phyloP scores from a whole-genome alignment of 2,329 filamentous ascomycete species.

The Clonostachys rhizophaga region DNA sequence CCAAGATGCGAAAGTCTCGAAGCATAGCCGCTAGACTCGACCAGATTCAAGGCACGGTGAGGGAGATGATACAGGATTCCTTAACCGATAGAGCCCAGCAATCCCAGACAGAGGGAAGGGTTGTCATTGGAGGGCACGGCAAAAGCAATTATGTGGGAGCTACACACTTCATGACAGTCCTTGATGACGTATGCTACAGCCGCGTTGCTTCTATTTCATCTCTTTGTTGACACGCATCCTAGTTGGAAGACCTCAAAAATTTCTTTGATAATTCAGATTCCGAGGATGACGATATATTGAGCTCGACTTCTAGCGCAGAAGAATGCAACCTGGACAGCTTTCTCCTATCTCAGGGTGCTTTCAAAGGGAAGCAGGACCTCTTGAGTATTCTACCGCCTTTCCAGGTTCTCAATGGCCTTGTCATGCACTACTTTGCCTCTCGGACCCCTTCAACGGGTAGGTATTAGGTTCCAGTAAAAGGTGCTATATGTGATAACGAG shows the following conservation, averaged over 20 bases:
- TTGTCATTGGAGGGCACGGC: slow-evolving; percentile 34
- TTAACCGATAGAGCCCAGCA: no score
- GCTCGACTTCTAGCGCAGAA: slow-evolving; percentile 20
- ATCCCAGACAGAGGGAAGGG: not conserved
- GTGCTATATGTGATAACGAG: no score
- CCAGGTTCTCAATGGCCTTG: slow-evolving; percentile 39
- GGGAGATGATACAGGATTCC: no score
- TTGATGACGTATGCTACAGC: slow-evolving; percentile 46
- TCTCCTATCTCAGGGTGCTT: slow-evolving; percentile 29
- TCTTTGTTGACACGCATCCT: not conserved
- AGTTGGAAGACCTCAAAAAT: slow-evolving; percentile 56
- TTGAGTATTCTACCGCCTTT: slow-evolving; percentile 41
- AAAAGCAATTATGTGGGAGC: slow-evolving; percentile 50
- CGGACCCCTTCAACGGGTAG: slow-evolving; percentile 37
- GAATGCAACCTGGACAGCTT: slow-evolving; percentile 33
- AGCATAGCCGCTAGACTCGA: slow-evolving; percentile 3
- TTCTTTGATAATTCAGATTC: slow-evolving; percentile 48
- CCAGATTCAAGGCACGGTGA: slow-evolving; percentile 15
- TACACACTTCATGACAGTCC: slow-evolving; percentile 56
- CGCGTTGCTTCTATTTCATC: no score
- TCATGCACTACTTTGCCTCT: slow-evolving; percentile 49
- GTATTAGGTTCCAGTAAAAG: not conserved
- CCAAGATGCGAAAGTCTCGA: no score
- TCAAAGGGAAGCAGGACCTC: slow-evolving; percentile 38
- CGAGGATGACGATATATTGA: slow-evolving; percentile 19